Base-by-base conservation (phyloP, 306 rosid genomes). In the Rosa persica region DNA sequence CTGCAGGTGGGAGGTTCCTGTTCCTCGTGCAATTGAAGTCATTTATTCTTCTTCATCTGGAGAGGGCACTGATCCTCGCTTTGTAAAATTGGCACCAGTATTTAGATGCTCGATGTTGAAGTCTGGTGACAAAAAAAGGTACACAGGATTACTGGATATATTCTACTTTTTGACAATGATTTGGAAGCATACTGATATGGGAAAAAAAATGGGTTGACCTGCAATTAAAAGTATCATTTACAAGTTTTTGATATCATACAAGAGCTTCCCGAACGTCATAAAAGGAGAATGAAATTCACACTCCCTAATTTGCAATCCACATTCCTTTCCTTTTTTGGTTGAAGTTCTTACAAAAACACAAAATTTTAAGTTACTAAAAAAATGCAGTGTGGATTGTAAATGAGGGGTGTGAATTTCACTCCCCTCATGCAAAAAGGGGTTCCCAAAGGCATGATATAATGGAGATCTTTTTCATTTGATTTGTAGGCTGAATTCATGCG, bases 1-100 rank as follows among this genome's bases (percentile, higher is more conserved):
- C 84, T 86, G 83, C 89, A 95, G 98, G 47, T 95, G 99, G 99
- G 98, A 95, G 81, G 90, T 95, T 84, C 98, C 97, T 81, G 87
- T 84, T 84, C 98, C 97, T 88, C 81, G 70, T 78, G 83, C 84
- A 42, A 36, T 90, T 86, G 86, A 82, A 81, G 84, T 60, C 54
- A 84, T 91, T 73, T 95, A 89, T 89, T 76, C 72, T 74, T 69
- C 82, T 34, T 61, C 69, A 69, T 82, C 70, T 42, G 76, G 68
- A 66, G 96, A 89, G 81, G 86, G 85, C 77, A 93, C 89, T 12
- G 99, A 95, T 85, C 96, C 98, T n/a, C 97, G 97, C 48, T 93
- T 95, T 87, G 83, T 91, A 66, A 93, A 90, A 81, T 82, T 91
- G 85, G 85, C 86, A 39, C 98, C 98, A 34, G 89, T 88, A 81